phyloP scores from a whole-genome alignment of 108 stramenopile genomes.

The Cyclostephanos tholiformis region DNA sequence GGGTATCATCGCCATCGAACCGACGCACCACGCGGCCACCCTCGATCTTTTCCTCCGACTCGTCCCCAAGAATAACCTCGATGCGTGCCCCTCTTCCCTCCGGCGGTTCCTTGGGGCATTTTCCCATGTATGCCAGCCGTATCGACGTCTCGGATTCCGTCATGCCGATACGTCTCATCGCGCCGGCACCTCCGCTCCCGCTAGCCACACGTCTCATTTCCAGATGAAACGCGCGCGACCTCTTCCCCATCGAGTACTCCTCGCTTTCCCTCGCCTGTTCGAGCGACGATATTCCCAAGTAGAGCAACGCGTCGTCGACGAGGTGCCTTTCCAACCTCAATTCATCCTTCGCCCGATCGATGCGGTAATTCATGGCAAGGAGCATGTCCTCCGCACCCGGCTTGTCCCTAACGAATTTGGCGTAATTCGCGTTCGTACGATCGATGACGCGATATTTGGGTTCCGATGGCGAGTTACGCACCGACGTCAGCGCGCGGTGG shows the following conservation, averaged over 20 bases:
- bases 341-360: constrained; percentile 25
- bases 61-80: constrained; percentile 52
- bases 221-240: constrained; percentile 36
- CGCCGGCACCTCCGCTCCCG: constrained; percentile 19
- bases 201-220: constrained; percentile 45
- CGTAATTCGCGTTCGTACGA: constrained; percentile 56
- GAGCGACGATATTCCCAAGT: constrained; percentile 78
- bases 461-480: constrained; percentile 56
- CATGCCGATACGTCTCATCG: constrained; percentile 19
- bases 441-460: constrained; percentile 73
- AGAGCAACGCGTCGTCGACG: constrained; percentile 74
- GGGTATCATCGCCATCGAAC: constrained; percentile 85
- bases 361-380: constrained; percentile 72
- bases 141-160: constrained; percentile 29
- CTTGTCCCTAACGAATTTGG: constrained; percentile 52
- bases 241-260: constrained; percentile 66
- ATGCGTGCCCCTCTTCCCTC: constrained; percentile 60
- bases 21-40: constrained; percentile 48
- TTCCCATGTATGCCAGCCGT: constrained; percentile 50
- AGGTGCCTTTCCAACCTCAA: constrained; percentile 53
- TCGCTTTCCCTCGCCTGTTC: constrained; percentile 61
- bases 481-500: constrained; percentile 49
- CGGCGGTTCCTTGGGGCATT: constrained; percentile 72
- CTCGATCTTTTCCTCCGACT: constrained; percentile 36
- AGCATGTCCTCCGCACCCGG: constrained; percentile 82